phyloP scores from a whole-genome alignment of 768 basidiomycete species.

The Amanita pallidorosea region DNA sequence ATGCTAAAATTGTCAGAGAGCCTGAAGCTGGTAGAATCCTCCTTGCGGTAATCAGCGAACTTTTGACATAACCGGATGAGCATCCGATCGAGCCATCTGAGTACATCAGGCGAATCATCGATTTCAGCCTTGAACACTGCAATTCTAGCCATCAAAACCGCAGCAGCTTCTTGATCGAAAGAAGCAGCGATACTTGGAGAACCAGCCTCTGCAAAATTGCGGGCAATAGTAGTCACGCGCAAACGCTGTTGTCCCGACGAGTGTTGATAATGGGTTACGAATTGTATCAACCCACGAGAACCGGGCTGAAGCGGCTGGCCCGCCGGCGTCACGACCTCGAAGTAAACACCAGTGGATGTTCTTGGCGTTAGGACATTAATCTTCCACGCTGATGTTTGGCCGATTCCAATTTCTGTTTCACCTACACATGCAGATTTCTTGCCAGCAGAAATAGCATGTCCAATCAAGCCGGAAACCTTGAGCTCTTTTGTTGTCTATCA shows the following conservation, averaged over 20 bases:
- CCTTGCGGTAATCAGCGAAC: conserved; percentile 97
- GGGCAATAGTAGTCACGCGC: conserved; percentile 96
- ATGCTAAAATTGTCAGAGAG: conserved; percentile 95
- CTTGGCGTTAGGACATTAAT: conserved; percentile 83
- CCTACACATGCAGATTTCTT: conserved; percentile 96
- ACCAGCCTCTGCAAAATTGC: conserved; percentile 97
- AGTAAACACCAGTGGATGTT: conserved; percentile 88
- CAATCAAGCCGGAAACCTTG: conserved; percentile 95
- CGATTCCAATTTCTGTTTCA: conserved; percentile 98
- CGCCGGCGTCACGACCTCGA: conserved; percentile 96
- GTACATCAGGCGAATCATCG: conserved; percentile 92
- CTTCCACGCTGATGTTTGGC: conserved; percentile 98
- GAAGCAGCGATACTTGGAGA: conserved; percentile 86
- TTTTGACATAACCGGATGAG: conserved; percentile 97
- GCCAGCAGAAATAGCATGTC: conserved; percentile 93
- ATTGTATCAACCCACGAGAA: conserved; percentile 91
- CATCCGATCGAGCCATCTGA: conserved; percentile 98
- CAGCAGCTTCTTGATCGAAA: conserved; percentile 97
- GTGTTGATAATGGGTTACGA: conserved; percentile 98
- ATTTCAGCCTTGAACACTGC: conserved; percentile 99
- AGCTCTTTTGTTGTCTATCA: conserved; percentile 93
- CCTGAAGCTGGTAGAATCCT: conserved; percentile 90
- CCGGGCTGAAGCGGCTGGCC: conserved; percentile 86
- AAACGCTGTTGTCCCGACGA: conserved; percentile 90
- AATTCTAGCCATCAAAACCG: conserved; percentile 96